Percentiles rank a stretch among this genome's conserved stretches.
Conservation (phyloP, 192 early-diverging fungal species). For the Rhizophlyctis rosea region DNA sequence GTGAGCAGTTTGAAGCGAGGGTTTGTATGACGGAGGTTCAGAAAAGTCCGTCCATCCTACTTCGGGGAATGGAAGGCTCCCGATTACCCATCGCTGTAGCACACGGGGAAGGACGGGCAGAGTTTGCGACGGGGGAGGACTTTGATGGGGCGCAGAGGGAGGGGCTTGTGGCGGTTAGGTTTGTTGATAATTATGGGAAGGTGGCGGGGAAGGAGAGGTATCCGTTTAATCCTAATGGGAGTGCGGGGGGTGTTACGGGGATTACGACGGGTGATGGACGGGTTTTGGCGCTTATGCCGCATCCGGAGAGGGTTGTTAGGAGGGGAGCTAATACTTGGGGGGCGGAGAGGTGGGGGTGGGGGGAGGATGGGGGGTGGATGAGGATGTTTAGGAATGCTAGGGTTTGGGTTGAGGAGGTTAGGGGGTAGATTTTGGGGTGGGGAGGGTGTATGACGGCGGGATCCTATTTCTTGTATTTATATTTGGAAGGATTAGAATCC, state of each 20-base stretch:
- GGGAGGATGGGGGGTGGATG: slow-evolving; percentile 81
- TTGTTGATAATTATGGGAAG: slow-evolving; percentile 77
- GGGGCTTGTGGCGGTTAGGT: slow-evolving; percentile 65
- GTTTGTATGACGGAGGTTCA: slow-evolving; percentile 72
- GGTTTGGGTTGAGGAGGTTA: slow-evolving; percentile 64
- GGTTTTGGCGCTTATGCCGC: slow-evolving; percentile 95
- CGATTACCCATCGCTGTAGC: slow-evolving; percentile 90
- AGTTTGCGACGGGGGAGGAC: slow-evolving; percentile 55
- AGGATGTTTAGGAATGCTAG: slow-evolving; percentile 92
- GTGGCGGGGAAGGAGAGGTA: slow-evolving; percentile 71
- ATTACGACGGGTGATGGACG: slow-evolving; percentile 82
- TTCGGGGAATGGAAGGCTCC: slow-evolving; percentile 87
- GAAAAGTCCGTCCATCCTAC: slow-evolving; percentile 63
- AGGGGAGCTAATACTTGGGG: slow-evolving; percentile 87
- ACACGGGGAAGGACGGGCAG: slow-evolving; percentile 94
- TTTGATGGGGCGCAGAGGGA: slow-evolving; percentile 36
- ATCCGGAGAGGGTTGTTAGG: slow-evolving; percentile 91
- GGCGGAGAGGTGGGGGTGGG: slow-evolving; percentile 46
- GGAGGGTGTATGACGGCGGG: no score
- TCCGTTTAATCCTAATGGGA: slow-evolving; percentile 97
- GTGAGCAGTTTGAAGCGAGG: slow-evolving; percentile 95
- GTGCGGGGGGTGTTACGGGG: slow-evolving; percentile 81
- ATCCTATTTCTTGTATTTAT: no score
- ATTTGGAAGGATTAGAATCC: no score
- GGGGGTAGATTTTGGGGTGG: no score